Evolutionary conservation across 164 flowering plant genomes (phyloP).

Genomic region (Paratinospora sagittata): DNA sequence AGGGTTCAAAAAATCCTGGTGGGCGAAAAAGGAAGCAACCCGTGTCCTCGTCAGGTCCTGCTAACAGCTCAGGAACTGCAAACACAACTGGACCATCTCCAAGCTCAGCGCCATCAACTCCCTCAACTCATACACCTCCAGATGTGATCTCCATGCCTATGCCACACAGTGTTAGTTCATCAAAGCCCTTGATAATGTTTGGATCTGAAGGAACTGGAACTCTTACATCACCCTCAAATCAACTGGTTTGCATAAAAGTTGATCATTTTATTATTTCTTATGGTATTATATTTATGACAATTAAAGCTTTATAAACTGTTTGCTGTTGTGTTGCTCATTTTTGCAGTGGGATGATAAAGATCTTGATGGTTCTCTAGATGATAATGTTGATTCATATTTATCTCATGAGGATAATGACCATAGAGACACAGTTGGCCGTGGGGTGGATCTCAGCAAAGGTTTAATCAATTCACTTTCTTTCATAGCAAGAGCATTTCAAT

Average conservation of each 20-base stretch:
- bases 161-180: slow-evolving; percentile 66
- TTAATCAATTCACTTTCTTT: neutral
- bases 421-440: slow-evolving; percentile 69
- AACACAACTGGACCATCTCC: slow-evolving; percentile 97
- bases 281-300: neutral
- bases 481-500: slow-evolving; percentile 6
- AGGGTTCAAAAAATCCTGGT: slow-evolving; percentile 82
- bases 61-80: slow-evolving; percentile 98
- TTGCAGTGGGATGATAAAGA: slow-evolving; percentile 93
- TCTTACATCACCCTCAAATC: slow-evolving; percentile 87
- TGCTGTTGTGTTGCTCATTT: slow-evolving; percentile 22
- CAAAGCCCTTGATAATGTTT: slow-evolving; percentile 79
- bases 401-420: slow-evolving; percentile 87
- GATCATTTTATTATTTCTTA: neutral
- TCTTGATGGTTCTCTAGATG: slow-evolving; percentile 80
- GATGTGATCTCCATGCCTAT: slow-evolving; percentile 94
- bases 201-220: slow-evolving; percentile 74
- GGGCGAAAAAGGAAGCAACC: slow-evolving; percentile 94
- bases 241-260: slow-evolving; percentile 49
- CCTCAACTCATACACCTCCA: slow-evolving; percentile 94
- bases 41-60: slow-evolving; percentile 96
- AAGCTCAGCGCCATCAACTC: slow-evolving; percentile 94
- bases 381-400: slow-evolving; percentile 92
- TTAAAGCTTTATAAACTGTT: neutral
- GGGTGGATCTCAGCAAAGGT: slow-evolving; percentile 90